Base-by-base conservation (phyloP, 1,284 basidiomycete genomes). In the Trichosporon faecale region DNA sequence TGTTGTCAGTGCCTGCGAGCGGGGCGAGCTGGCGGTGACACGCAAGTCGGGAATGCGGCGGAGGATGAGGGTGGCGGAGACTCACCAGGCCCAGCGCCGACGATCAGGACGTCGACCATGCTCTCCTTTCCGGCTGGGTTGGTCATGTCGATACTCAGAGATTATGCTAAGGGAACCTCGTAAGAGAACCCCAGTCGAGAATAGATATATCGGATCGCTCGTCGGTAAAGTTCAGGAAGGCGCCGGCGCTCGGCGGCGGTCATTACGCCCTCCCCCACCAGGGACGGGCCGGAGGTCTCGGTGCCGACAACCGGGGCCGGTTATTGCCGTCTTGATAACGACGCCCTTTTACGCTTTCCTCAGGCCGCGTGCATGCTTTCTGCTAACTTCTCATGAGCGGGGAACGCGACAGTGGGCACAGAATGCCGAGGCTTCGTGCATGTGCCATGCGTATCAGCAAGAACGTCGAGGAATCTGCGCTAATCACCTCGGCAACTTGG, bases 1-100 rank as follows among this genome's bases (percentile, higher is more conserved):
- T 72, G 68, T 3, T 9, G 64, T 68, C 18, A 68, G 66, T 23
- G 2, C 52, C 11, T 37, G 33, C 29, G 18, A 21, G 7, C 65
- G 29, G 8, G 33, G 55, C 12, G 23, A 55, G 49, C 21, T n/a
- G n/a, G n/a, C n/a, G n/a, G n/a, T n/a, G n/a, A n/a, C n/a, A n/a
- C n/a, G n/a, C n/a, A n/a, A n/a, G n/a, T n/a, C n/a, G n/a, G n/a
- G n/a, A n/a, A n/a, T n/a, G n/a, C n/a, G n/a, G n/a, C n/a, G n/a
- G n/a, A n/a, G 49, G 25, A 23, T 2, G n/a, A 29, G 33, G 25
- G 21, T 31, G 63, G 21, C 12, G 61, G 63, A 16, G 9, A 68
- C 67, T 64, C 63, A 72, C 71, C 71, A 18, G 71, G 71, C 1
- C 71, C 71, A 11, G 71, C 71, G n/a, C 71, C 71, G 31, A 72